phyloP scores from a whole-genome alignment of 2,329 filamentous ascomycete genomes.

The Clathrospora elynae region DNA sequence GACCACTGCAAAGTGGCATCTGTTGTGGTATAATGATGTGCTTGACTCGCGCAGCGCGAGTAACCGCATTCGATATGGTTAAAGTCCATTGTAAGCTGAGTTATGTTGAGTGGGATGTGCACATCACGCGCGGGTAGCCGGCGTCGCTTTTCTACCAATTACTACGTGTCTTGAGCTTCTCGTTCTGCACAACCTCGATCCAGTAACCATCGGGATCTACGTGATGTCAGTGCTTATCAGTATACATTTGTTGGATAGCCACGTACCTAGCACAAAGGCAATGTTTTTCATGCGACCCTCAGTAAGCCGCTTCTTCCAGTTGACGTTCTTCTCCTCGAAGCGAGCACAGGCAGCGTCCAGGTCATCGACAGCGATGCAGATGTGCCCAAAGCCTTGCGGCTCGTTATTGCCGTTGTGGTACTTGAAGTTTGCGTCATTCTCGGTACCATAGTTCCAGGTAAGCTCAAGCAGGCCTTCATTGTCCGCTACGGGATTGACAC shows the following conservation, averaged over 20 bases:
- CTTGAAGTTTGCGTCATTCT: conserved; percentile 80
- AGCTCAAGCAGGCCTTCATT: conserved; percentile 87
- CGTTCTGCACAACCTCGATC: conserved; percentile 80
- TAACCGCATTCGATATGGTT: conserved; percentile 14
- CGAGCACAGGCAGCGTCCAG: conserved; percentile 84
- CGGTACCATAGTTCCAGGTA: conserved; percentile 82
- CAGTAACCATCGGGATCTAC: conserved; percentile 78
- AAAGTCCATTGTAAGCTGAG: conserved; percentile 21
- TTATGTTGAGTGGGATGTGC: conserved; percentile 18
- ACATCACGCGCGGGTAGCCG: conserved; percentile 14
- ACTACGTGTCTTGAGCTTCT: conserved; percentile 59
- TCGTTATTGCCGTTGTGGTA: conserved; percentile 94
- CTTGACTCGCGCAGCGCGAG: conserved; percentile 5
- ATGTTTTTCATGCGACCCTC: conserved; percentile 92
- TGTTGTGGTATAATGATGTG: conserved; percentile 7
- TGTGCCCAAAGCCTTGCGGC: conserved; percentile 93
- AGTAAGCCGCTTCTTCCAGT: conserved; percentile 94
- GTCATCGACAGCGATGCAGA: conserved; percentile 86
- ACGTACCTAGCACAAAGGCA: conserved; percentile 76
- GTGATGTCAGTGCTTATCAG: conserved; percentile 17
- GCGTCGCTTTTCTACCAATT: conserved; percentile 43
- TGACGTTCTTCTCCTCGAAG: conserved; percentile 79
- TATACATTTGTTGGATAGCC: not conserved
- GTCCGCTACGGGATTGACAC: conserved; percentile 64
- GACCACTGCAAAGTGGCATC: not conserved